Conservation (phyloP, 768 basidiomycete species). For the Wakefieldia striispora region DNA sequence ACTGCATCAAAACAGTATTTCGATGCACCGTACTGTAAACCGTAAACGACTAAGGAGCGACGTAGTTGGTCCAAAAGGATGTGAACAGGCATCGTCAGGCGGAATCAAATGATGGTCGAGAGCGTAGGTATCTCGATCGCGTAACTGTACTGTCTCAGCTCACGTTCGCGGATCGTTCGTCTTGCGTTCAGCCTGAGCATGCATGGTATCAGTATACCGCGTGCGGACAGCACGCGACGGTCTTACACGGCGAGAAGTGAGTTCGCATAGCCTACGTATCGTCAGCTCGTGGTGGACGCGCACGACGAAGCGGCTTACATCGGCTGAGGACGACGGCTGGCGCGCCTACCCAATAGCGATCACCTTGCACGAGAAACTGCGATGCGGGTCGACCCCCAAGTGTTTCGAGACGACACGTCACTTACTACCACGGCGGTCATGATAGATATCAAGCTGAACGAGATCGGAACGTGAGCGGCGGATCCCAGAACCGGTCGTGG, state of each 20-base stretch:
- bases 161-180: constrained; percentile 8
- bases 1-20: no score
- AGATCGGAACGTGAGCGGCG: no score
- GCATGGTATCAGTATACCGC: background rate
- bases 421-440: constrained; percentile 7
- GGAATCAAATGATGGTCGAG: background rate
- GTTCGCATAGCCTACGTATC: constrained; percentile 11
- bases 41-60: no score
- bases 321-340: constrained; percentile 7
- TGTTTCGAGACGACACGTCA: background rate
- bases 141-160: background rate
- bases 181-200: constrained; percentile 7
- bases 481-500: no score
- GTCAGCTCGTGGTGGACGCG: background rate
- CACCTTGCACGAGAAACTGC: constrained; percentile 6
- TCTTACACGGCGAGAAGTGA: constrained; percentile 13
- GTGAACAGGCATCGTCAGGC: no score
- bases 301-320: constrained; percentile 5
- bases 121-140: constrained; percentile 8
- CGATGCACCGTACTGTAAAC: no score
- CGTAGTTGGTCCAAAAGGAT: background rate
- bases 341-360: constrained; percentile 11
- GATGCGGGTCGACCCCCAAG: background rate
- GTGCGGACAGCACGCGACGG: no score
- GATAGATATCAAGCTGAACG: constrained; percentile 9